Percentiles rank a stretch among this genome's conserved stretches.
These are phyloP conservation scores for Urtica urens DNA, from an alignment of 306 rosid species.

Conservation along the genomic window DNA sequence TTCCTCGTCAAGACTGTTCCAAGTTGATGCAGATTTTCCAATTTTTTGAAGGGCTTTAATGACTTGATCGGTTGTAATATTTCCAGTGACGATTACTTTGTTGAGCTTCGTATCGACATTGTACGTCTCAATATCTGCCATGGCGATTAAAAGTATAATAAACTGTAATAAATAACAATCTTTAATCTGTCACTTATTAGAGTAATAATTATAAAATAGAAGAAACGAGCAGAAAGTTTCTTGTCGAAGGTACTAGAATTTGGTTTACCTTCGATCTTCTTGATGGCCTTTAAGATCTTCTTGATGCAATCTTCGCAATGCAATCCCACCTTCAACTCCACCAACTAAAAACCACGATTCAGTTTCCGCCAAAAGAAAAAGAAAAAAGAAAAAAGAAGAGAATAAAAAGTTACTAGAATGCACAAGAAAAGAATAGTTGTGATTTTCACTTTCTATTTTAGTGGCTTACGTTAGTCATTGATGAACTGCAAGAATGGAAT, in stretches of 20 bases:
- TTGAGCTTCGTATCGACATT: conserved; percentile 50
- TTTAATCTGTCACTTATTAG: background rate
- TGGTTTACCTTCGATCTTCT: conserved; percentile 62
- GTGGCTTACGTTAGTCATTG: conserved; percentile 47
- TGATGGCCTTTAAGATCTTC: conserved; percentile 77
- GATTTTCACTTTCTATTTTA: background rate
- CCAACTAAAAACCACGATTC: conserved; percentile 30
- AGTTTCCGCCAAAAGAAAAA: background rate
- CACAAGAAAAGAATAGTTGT: background rate
- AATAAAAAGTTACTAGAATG: background rate
- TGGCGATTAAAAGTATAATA: background rate
- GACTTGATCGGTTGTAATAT: conserved; percentile 56
- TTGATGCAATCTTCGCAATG: conserved; percentile 83
- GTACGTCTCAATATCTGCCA: conserved; percentile 74
- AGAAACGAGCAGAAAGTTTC: no score
- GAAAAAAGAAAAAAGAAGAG: background rate
- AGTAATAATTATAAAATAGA: background rate
- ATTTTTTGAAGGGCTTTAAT: conserved; percentile 52
- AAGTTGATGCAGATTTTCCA: conserved; percentile 48
- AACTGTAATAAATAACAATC: background rate
- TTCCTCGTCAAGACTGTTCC: conserved; percentile 38
- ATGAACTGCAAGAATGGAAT: background rate
- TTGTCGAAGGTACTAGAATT: background rate
- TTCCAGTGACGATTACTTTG: conserved; percentile 69
- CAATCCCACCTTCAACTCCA: conserved; percentile 77